Percentiles rank a stretch among this genome's conserved stretches.
Evolutionary conservation across 108 stramenopile genomes (phyloP).

Genomic region (Skeletonema tropicum): DNA sequence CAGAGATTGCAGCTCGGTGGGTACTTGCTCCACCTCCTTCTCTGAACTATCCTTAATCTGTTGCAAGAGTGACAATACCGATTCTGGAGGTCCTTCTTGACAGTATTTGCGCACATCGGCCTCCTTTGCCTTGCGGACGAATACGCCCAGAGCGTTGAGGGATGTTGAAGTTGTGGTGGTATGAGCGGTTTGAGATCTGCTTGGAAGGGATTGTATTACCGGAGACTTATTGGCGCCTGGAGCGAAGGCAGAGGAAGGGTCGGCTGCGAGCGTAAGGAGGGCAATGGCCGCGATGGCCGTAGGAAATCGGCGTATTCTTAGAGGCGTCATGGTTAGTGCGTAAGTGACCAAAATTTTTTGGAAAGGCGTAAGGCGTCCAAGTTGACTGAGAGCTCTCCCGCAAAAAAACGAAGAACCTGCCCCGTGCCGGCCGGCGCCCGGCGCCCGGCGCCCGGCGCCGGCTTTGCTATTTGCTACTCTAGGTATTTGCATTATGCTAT

Average conservation of each 20-base stretch:
- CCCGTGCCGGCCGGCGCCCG: too few relatives aligned
- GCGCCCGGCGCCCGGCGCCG: too few relatives aligned
- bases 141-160: conserved; percentile 75
- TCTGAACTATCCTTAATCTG: conserved; percentile 51
- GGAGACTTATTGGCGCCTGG: background rate
- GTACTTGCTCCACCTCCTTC: background rate
- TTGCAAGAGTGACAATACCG: conserved; percentile 66
- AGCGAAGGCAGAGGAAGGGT: background rate
- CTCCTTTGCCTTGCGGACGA: conserved; percentile 88
- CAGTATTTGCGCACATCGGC: conserved; percentile 70
- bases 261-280: background rate
- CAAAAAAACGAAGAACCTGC: background rate
- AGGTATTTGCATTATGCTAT: too few relatives aligned
- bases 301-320: background rate
- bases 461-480: too few relatives aligned
- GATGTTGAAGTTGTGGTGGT: conserved; percentile 23
- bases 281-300: conserved; percentile 4
- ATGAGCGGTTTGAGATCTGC: background rate
- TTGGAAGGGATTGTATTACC: background rate
- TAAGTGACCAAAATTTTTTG: background rate
- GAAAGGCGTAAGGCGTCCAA: background rate
- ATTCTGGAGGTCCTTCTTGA: conserved; percentile 65
- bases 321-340: conserved; percentile 2
- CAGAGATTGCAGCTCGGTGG: conserved; percentile 57
- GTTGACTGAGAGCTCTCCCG: too few relatives aligned